A percentile compares a stretch with the other conserved stretches of the same genome.
phyloP scores from a whole-genome alignment of 768 basidiomycete species.

The Porpolomopsis calyptriformis region DNA sequence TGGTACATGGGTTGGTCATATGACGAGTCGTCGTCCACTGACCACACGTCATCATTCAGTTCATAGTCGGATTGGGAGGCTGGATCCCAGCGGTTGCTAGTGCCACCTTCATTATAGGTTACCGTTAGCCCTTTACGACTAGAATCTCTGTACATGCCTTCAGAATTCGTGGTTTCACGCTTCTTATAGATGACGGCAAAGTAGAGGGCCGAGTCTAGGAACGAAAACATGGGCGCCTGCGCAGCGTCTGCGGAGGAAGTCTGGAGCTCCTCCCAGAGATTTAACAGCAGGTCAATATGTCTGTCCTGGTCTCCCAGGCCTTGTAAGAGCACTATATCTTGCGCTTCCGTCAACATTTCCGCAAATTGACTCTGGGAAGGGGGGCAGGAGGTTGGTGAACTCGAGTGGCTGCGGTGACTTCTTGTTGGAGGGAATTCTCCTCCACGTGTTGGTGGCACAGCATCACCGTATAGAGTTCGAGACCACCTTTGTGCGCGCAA shows the following conservation, averaged over 20 bases:
- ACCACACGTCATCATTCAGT: background rate
- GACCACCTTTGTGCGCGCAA: too few species aligned
- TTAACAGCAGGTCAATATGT: conserved; percentile 23
- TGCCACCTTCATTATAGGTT: too few species aligned
- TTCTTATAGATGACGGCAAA: conserved; percentile 40
- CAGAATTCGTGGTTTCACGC: too few species aligned
- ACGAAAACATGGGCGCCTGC: conserved; percentile 25
- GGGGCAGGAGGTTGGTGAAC: background rate
- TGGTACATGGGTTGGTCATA: too few species aligned
- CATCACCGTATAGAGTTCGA: too few species aligned
- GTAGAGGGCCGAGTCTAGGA: conserved; percentile 26
- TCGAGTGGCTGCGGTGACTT: too few species aligned
- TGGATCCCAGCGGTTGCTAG: too few species aligned
- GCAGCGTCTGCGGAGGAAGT: conserved; percentile 30
- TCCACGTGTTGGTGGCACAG: too few species aligned
- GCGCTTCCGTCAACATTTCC: conserved; percentile 1
- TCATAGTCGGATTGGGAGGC: background rate
- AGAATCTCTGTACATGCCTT: too few species aligned
- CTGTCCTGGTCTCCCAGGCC: conserved; percentile 31
- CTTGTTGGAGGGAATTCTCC: too few species aligned
- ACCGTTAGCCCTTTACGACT: too few species aligned
- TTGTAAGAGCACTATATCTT: conserved; percentile 15
- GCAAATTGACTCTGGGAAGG: too few species aligned
- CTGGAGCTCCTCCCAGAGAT: conserved; percentile 33
- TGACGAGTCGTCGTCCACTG: background rate